Conservation (phyloP, 768 basidiomycete genomes). For the Hygrocybe punicea region DNA sequence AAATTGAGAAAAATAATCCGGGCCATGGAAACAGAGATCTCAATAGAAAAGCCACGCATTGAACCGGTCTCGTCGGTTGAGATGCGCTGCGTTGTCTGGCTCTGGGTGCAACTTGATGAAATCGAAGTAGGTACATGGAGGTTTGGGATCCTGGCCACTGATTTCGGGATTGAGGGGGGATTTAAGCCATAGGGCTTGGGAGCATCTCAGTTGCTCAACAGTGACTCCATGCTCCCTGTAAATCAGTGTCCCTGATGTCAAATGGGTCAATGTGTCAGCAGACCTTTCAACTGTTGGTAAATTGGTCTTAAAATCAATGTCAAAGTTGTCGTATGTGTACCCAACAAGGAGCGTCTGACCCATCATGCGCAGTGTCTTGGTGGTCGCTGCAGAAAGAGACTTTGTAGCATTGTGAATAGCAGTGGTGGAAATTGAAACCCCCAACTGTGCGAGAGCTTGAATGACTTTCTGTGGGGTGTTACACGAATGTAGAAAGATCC, state of each 20-base stretch:
- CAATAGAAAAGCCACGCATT: constrained; percentile 13
- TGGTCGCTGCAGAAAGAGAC: constrained; percentile 13
- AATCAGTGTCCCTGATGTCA: constrained; percentile 15
- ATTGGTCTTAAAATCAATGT: constrained; percentile 13
- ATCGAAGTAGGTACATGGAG: too few relatives aligned
- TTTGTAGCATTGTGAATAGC: constrained; percentile 17
- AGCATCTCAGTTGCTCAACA: not conserved
- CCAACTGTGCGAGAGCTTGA: constrained; percentile 18
- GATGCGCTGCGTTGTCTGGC: not conserved
- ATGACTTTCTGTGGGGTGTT: constrained; percentile 26
- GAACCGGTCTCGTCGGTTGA: constrained; percentile 13
- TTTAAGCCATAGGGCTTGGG: constrained; percentile 8
- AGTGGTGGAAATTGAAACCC: constrained; percentile 19
- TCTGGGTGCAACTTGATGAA: too few relatives aligned
- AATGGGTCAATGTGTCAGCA: constrained; percentile 14
- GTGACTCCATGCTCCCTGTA: constrained; percentile 13
- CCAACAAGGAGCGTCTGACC: constrained; percentile 8
- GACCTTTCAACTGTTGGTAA: constrained; percentile 13
- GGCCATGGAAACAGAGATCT: constrained; percentile 16
- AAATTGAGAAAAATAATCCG: constrained; percentile 16
- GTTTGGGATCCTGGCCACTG: not conserved
- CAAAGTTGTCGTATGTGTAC: constrained; percentile 18
- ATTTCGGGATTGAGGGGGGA: constrained; percentile 5
- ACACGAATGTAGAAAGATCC: constrained; percentile 23
- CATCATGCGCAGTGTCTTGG: not conserved